Percentiles rank a stretch among this genome's conserved stretches.
These are phyloP conservation scores for Colletotrichum eremochloae DNA, from an alignment of 2,329 filamentous ascomycete genomes.

Conservation along the genomic window DNA sequence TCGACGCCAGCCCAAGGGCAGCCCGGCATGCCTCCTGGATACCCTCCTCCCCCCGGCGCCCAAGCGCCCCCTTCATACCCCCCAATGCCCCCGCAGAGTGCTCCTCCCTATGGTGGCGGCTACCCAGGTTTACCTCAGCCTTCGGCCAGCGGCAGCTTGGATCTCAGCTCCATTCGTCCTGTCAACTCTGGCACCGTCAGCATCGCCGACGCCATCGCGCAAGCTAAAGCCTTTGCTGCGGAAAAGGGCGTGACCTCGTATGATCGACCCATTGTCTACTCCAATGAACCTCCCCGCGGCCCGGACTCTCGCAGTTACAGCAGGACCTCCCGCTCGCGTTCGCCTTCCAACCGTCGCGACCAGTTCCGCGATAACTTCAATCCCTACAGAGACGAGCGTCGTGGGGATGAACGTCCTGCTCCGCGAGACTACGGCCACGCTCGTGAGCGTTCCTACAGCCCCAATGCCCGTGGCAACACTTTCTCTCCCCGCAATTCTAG, in stretches of 20 bases:
- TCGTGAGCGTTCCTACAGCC: slow-evolving; percentile 81
- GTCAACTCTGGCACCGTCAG: slow-evolving; percentile 85
- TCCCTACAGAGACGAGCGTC: slow-evolving; percentile 87
- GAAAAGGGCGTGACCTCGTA: slow-evolving; percentile 80
- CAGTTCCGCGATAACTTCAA: slow-evolving; percentile 82
- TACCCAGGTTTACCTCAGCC: slow-evolving; percentile 73
- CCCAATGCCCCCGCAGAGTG: slow-evolving; percentile 51
- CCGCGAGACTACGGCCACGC: slow-evolving; percentile 63
- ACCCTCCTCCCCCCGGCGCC: slow-evolving; percentile 55
- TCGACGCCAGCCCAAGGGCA: slow-evolving; percentile 59
- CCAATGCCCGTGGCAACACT: slow-evolving; percentile 66
- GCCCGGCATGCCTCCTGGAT: slow-evolving; percentile 54
- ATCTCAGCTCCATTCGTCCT: slow-evolving; percentile 84
- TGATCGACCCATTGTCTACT: slow-evolving; percentile 67
- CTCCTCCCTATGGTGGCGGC: slow-evolving; percentile 52
- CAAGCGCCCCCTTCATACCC: slow-evolving; percentile 53
- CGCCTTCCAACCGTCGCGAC: slow-evolving; percentile 76
- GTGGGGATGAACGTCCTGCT: slow-evolving; percentile 70
- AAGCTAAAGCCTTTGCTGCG: slow-evolving; percentile 84
- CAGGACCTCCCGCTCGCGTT: slow-evolving; percentile 77
- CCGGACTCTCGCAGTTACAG: slow-evolving; percentile 64
- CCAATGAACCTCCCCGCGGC: slow-evolving; percentile 51
- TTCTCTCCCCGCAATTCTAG: slow-evolving; percentile 72
- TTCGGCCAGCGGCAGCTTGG: slow-evolving; percentile 80
- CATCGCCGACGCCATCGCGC: slow-evolving; percentile 86